Conservation (phyloP, 2,329 filamentous ascomycete genomes). For the Xylaria multiplex region DNA sequence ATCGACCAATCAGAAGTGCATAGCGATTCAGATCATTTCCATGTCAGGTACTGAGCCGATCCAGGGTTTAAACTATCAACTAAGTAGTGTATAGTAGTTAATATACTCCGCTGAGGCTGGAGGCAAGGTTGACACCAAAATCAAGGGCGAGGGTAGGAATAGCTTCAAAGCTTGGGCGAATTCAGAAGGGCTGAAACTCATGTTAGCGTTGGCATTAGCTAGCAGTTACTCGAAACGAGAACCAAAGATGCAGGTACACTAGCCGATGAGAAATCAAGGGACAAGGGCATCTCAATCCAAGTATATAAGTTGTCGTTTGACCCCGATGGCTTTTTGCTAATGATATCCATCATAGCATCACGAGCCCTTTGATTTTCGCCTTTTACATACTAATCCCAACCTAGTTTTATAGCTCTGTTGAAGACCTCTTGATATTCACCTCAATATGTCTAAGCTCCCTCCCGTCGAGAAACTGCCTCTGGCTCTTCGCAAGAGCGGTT, state of each 20-base stretch:
- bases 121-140: conserved; percentile 16
- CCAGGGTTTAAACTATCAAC: too few relatives aligned
- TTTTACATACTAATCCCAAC: background rate
- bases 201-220: conserved; percentile 9
- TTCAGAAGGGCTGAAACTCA: conserved; percentile 20
- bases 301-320: conserved; percentile 27
- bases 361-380: background rate
- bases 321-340: background rate
- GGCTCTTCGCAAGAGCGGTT: conserved; percentile 63
- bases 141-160: conserved; percentile 18
- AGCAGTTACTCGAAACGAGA: background rate
- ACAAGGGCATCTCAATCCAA: background rate
- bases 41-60: background rate
- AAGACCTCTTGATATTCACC: conserved; percentile 5
- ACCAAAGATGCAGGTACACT: background rate
- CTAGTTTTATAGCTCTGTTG: background rate
- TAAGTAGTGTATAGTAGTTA: too few relatives aligned
- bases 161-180: conserved; percentile 22
- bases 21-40: conserved; percentile 3
- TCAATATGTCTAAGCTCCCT: conserved; percentile 53
- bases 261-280: background rate
- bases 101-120: conserved; percentile 9
- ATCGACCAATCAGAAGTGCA: conserved; percentile 12
- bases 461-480: conserved; percentile 63
- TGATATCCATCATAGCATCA: conserved; percentile 1